phyloP scores from a whole-genome alignment of 768 basidiomycete species.

The Tremella mesenterica region DNA sequence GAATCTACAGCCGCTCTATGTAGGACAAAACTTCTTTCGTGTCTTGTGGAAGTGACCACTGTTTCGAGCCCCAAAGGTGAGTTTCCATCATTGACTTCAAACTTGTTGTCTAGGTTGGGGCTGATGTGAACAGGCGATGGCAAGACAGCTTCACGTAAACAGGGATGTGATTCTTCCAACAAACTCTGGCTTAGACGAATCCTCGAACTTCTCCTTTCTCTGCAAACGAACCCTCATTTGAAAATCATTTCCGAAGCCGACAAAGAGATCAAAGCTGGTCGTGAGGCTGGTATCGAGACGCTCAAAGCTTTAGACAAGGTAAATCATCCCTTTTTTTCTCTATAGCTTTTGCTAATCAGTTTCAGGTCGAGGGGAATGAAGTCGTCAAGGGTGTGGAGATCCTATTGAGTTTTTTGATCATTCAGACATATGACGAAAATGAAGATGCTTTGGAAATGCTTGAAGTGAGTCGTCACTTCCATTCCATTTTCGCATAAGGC shows the following conservation, averaged over 20 bases:
- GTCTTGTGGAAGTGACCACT: slow-evolving; percentile 63
- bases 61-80: slow-evolving; percentile 47
- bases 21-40: slow-evolving; percentile 61
- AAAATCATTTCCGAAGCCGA: slow-evolving; percentile 51
- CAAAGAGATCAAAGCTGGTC: slow-evolving; percentile 52
- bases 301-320: slow-evolving; percentile 38
- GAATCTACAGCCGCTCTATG: slow-evolving; percentile 61
- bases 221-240: slow-evolving; percentile 70
- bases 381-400: slow-evolving; percentile 62
- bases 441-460: slow-evolving; percentile 57
- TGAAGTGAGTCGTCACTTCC: slow-evolving; percentile 52
- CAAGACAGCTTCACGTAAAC: slow-evolving; percentile 8
- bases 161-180: slow-evolving; percentile 61
- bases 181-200: slow-evolving; percentile 70
- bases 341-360: neutral
- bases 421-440: slow-evolving; percentile 64
- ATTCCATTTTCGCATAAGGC: neutral
- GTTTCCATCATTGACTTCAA: too few species aligned
- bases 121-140: too few species aligned
- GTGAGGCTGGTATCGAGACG: slow-evolving; percentile 47
- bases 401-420: slow-evolving; percentile 59
- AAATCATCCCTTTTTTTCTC: neutral
- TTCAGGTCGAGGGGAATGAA: slow-evolving; percentile 50
- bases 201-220: slow-evolving; percentile 44
- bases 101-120: too few species aligned